These are phyloP conservation scores for Adenanthera pavonina DNA, from an alignment of 306 rosid genomes.

Conservation along the genomic window DNA sequence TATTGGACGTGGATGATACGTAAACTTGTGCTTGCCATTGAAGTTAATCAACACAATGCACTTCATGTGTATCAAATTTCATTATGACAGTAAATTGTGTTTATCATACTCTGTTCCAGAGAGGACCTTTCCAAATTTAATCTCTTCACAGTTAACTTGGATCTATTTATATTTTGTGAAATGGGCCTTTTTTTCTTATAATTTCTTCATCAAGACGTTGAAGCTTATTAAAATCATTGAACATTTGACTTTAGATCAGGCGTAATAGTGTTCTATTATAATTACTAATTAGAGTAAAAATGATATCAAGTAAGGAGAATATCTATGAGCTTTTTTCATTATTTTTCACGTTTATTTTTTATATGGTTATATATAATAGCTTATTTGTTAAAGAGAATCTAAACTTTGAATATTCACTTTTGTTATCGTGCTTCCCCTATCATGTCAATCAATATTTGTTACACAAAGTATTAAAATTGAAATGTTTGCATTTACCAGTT, in stretches of 20 bases:
- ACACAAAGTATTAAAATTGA: not conserved
- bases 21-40: not conserved
- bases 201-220: too few relatives aligned
- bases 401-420: not conserved
- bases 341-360: not conserved
- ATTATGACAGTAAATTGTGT: not conserved
- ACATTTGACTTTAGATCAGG: too few relatives aligned
- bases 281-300: too few relatives aligned
- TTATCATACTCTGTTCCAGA: not conserved
- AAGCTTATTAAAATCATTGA: too few relatives aligned
- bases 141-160: not conserved
- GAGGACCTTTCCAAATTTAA: not conserved
- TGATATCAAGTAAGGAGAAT: too few relatives aligned
- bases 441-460: not conserved
- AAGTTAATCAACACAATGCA: slow-evolving; percentile 16
- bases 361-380: too few relatives aligned
- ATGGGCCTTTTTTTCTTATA: too few relatives aligned
- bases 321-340: not conserved
- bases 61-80: not conserved
- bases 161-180: not conserved
- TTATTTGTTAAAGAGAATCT: too few relatives aligned
- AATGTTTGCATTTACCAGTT: too few relatives aligned
- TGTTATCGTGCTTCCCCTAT: not conserved
- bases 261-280: too few relatives aligned
- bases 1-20: slow-evolving; percentile 4